These are phyloP conservation scores for Cyclaneusma minus DNA, from an alignment of 2,329 filamentous ascomycete genomes.

Conservation along the genomic window DNA sequence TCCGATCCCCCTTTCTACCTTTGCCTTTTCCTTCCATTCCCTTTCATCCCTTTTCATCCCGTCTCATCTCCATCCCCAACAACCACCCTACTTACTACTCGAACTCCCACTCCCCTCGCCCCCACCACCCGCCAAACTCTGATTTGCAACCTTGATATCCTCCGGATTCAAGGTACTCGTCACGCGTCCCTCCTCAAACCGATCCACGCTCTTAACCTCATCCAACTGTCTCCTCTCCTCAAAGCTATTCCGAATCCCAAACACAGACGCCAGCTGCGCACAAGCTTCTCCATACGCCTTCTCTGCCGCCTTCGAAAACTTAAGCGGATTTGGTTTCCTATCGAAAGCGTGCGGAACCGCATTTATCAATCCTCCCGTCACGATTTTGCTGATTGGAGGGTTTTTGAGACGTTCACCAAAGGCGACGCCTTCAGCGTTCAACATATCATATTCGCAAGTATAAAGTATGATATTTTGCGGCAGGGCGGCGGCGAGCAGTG, in stretches of 20 bases:
- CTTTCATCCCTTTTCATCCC: too few species aligned
- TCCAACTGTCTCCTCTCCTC: slow-evolving; percentile 14
- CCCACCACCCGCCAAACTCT: too few species aligned
- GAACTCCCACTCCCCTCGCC: too few species aligned
- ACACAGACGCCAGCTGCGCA: slow-evolving; percentile 13
- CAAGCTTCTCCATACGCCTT: slow-evolving; percentile 17
- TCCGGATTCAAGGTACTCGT: too few species aligned
- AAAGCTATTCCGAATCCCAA: slow-evolving; percentile 10
- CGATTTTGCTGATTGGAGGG: slow-evolving; percentile 32
- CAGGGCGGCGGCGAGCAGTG: slow-evolving; percentile 27
- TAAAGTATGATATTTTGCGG: slow-evolving; percentile 40
- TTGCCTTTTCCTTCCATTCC: too few species aligned
- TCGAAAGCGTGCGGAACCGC: slow-evolving; percentile 51
- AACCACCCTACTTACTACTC: too few species aligned
- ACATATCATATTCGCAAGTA: slow-evolving; percentile 50
- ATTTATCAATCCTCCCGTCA: slow-evolving; percentile 40
- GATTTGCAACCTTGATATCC: too few species aligned
- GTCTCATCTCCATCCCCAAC: too few species aligned
- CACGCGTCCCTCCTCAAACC: slow-evolving; percentile 15
- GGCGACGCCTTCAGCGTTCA: slow-evolving; percentile 41
- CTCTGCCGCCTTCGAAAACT: slow-evolving; percentile 18
- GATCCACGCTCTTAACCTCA: slow-evolving; percentile 10
- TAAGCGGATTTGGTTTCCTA: slow-evolving; percentile 46
- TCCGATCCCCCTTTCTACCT: too few species aligned
- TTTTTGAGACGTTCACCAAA: slow-evolving; percentile 42